phyloP scores from a whole-genome alignment of 2,329 filamentous ascomycete genomes.

The Rachicladosporium sp. region DNA sequence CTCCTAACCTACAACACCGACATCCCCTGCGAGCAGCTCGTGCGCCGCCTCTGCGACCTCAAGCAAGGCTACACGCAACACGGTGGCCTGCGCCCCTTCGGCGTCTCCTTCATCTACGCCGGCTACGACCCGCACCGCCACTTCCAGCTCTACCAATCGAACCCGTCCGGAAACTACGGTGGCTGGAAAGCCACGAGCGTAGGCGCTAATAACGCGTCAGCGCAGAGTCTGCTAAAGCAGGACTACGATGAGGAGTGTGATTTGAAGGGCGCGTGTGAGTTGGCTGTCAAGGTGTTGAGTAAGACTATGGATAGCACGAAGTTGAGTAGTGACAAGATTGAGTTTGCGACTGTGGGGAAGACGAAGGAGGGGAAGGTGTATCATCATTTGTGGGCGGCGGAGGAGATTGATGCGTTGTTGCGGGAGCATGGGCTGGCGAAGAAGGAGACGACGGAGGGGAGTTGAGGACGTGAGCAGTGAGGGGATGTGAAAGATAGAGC shows the following conservation, averaged over 20 bases:
- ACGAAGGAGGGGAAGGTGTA: conserved; percentile 94
- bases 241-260: conserved; percentile 99
- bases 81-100: conserved; percentile 93
- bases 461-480: background rate
- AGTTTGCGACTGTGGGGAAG: conserved; percentile 95
- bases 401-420: conserved; percentile 87
- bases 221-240: conserved; percentile 93
- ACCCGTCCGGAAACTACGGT: conserved; percentile 96
- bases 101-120: conserved; percentile 98
- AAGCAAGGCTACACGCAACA: conserved; percentile 99
- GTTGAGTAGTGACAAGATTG: conserved; percentile 97
- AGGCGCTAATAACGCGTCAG: conserved; percentile 94
- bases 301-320: conserved; percentile 99
- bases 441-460: conserved; percentile 39
- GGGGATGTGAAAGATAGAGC: no score
- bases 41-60: conserved; percentile 88
- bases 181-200: conserved; percentile 99
- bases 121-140: conserved; percentile 92
- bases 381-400: conserved; percentile 91
- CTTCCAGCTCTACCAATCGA: conserved; percentile 98
- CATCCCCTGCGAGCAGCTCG: conserved; percentile 97
- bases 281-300: conserved; percentile 97
- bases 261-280: conserved; percentile 87
- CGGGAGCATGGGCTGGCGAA: conserved; percentile 95
- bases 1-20: conserved; percentile 99